Percentiles rank a stretch among this genome's conserved stretches.
Evolutionary conservation across 2,329 filamentous ascomycete genomes (phyloP).

Genomic region (Trichoderma guizhouense): DNA sequence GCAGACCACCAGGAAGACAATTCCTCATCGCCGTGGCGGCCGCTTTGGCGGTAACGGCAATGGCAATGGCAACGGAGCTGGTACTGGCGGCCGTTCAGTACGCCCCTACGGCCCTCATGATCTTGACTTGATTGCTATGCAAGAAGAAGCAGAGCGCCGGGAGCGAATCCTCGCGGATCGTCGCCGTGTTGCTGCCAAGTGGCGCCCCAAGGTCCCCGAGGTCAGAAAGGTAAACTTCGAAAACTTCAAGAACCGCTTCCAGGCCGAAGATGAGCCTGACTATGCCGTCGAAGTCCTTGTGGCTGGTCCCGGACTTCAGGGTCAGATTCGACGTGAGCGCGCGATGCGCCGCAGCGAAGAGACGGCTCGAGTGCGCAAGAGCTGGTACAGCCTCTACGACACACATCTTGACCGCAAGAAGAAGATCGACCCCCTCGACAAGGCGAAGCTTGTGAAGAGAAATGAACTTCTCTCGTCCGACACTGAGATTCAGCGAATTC

Average conservation of each 20-base stretch:
- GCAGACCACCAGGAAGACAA: background rate
- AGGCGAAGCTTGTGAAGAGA: conserved; percentile 25
- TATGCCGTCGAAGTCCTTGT: conserved; percentile 41
- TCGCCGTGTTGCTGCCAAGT: conserved; percentile 36
- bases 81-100: background rate
- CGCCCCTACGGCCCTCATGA: conserved; percentile 29
- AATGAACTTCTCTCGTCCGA: conserved; percentile 26
- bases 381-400: conserved; percentile 24
- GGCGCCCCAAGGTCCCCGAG: conserved; percentile 40
- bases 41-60: background rate
- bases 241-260: conserved; percentile 43
- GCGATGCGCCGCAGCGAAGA: conserved; percentile 36
- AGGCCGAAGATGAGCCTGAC: conserved; percentile 33
- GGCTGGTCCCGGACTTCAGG: conserved; percentile 32
- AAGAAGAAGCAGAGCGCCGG: conserved; percentile 37
- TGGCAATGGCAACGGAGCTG: background rate
- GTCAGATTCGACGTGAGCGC: conserved; percentile 40
- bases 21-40: background rate
- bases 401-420: background rate
- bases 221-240: conserved; percentile 42
- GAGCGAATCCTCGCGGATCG: conserved; percentile 36
- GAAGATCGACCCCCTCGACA: conserved; percentile 22
- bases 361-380: conserved; percentile 33
- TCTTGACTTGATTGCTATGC: conserved; percentile 29
- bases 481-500: conserved; percentile 35